A percentile compares a stretch with the other conserved stretches of the same genome.
phyloP scores from a whole-genome alignment of 148 eudicot species.

The Salicornia ramosissima region DNA sequence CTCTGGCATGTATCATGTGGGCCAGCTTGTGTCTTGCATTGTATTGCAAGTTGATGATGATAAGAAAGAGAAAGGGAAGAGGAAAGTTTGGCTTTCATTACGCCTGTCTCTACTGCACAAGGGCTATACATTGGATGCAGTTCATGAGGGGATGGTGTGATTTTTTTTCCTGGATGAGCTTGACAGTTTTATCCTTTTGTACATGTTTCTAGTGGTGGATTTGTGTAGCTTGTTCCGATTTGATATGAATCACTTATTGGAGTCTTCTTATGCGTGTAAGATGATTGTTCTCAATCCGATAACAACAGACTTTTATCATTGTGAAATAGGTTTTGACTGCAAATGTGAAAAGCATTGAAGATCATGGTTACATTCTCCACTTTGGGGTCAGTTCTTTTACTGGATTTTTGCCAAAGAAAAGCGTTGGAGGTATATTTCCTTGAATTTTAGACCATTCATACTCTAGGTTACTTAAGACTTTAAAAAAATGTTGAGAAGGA shows the following conservation, averaged over 20 bases:
- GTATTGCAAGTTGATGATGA: slow-evolving; percentile 79
- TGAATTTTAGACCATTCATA: no score
- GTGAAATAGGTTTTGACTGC: slow-evolving; percentile 66
- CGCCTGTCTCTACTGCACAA: slow-evolving; percentile 81
- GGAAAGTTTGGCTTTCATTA: slow-evolving; percentile 84
- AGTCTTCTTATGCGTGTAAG: background rate
- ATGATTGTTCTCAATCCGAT: background rate
- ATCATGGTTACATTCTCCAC: slow-evolving; percentile 92
- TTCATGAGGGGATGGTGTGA: slow-evolving; percentile 98
- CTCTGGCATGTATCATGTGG: slow-evolving; percentile 58
- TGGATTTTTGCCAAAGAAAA: slow-evolving; percentile 70
- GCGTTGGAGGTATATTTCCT: slow-evolving; percentile 54
- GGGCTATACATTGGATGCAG: slow-evolving; percentile 60
- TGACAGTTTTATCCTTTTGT: no score
- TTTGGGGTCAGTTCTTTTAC: slow-evolving; percentile 74
- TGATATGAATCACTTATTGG: background rate
- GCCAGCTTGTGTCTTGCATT: slow-evolving; percentile 83
- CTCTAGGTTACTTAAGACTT: no score
- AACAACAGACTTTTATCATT: background rate
- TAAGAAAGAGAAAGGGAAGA: slow-evolving; percentile 71
- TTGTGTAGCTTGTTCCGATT: background rate
- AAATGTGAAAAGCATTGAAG: slow-evolving; percentile 89
- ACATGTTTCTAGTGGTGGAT: background rate
- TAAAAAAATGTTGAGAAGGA: no score
- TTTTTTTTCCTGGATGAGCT: background rate